Conservation (phyloP, 2,329 filamentous ascomycete genomes). For the Myotisia sp. region DNA sequence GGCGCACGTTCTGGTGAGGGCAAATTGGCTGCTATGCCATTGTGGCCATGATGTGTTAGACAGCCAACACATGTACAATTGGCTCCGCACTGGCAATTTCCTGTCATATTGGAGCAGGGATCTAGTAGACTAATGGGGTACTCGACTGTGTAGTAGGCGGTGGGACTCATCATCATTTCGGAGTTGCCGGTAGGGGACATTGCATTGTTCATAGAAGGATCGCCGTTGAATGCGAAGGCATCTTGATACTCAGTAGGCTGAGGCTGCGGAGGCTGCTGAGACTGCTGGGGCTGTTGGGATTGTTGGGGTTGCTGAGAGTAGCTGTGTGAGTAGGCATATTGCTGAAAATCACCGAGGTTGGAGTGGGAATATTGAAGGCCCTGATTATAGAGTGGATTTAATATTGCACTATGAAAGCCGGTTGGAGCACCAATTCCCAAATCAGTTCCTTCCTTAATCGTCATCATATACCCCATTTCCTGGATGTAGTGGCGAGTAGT, state of each 20-base stretch:
- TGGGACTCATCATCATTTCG: constrained; percentile 27
- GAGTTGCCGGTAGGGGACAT: constrained; percentile 5
- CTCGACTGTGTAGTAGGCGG: constrained; percentile 30
- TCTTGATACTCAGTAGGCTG: not conserved
- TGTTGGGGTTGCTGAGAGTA: constrained; percentile 2
- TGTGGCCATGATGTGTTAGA: constrained; percentile 38
- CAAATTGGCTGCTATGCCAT: constrained; percentile 29
- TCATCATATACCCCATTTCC: constrained; percentile 32
- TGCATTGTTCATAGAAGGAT: not conserved
- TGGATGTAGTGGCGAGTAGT: constrained; percentile 33
- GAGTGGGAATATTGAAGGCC: constrained; percentile 4
- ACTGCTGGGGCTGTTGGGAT: not conserved
- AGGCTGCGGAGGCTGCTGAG: not conserved
- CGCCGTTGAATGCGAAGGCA: not conserved
- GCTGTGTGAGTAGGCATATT: constrained; percentile 11
- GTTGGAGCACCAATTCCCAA: constrained; percentile 11
- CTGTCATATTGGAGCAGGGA: constrained; percentile 34
- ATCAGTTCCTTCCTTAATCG: constrained; percentile 19
- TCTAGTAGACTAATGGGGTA: constrained; percentile 26
- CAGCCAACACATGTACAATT: constrained; percentile 41
- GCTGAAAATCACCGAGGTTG: not conserved
- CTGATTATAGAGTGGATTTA: constrained; percentile 13
- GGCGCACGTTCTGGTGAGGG: constrained; percentile 12
- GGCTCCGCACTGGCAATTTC: constrained; percentile 39
- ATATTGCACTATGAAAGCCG: constrained; percentile 13